These are phyloP conservation scores for Poa annua DNA, from an alignment of 176 grass and related monocot species.

Conservation along the genomic window DNA sequence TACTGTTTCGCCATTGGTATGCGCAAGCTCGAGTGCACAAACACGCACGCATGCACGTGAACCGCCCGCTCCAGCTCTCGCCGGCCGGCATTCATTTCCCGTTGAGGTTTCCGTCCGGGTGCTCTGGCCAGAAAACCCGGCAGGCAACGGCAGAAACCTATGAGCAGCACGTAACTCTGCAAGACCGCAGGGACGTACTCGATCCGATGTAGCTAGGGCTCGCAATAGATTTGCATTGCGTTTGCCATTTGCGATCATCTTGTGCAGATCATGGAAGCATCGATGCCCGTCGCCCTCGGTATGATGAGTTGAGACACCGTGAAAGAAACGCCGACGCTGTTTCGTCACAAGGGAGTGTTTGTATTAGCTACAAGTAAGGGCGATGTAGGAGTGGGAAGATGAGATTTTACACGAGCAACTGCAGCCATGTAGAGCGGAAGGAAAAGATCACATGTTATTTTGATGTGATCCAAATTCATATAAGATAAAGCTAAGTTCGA, in stretches of 20 bases:
- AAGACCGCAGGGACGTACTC: not conserved
- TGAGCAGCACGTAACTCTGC: not conserved
- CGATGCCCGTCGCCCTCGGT: conserved; percentile 32
- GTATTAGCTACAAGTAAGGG: no score
- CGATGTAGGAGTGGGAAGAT: no score
- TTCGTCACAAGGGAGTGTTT: no score
- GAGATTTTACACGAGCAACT: no score
- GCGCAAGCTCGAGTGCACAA: not conserved
- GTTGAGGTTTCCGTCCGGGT: not conserved
- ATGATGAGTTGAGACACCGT: no score
- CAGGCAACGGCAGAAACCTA: not conserved
- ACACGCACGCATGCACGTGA: not conserved
- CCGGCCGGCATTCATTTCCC: conserved; percentile 22
- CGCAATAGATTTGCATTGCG: conserved; percentile 11
- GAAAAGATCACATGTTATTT: no score
- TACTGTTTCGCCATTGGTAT: not conserved
- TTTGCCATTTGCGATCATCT: conserved; percentile 19
- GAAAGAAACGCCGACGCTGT: no score
- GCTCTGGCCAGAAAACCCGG: not conserved
- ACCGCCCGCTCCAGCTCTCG: not conserved
- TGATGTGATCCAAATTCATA: no score
- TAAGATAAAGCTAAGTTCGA: no score
- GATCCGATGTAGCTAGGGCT: not conserved
- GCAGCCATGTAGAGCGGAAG: no score
- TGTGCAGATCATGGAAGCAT: conserved; percentile 21